Evolutionary conservation across 2,329 filamentous ascomycete genomes (phyloP).

Genomic region (Elsinoe ampelina): DNA sequence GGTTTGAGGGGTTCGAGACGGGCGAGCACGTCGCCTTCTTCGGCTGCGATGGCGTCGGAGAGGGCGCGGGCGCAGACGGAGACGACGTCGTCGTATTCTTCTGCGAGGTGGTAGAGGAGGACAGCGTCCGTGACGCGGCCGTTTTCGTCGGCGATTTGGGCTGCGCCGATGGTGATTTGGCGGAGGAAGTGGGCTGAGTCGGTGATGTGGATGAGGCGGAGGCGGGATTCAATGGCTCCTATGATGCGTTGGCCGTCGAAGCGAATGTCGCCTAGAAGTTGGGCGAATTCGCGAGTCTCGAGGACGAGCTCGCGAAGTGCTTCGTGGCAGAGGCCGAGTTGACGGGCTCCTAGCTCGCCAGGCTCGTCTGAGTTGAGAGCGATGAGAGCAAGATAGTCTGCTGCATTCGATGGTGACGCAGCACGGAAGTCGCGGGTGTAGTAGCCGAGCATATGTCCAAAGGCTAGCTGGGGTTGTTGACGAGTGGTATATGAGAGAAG

Average conservation of each 20-base stretch:
- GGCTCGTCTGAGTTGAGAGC: slow-evolving; percentile 81
- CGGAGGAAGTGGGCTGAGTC: slow-evolving; percentile 78
- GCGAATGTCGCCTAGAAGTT: slow-evolving; percentile 82
- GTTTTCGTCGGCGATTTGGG: slow-evolving; percentile 86
- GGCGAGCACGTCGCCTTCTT: slow-evolving; percentile 72
- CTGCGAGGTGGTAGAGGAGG: slow-evolving; percentile 84
- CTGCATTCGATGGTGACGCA: slow-evolving; percentile 76
- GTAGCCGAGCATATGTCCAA: slow-evolving; percentile 84
- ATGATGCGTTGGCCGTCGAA: slow-evolving; percentile 75
- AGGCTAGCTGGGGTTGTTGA: slow-evolving; percentile 76
- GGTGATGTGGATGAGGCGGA: slow-evolving; percentile 67
- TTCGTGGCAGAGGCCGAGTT: slow-evolving; percentile 78
- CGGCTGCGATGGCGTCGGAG: slow-evolving; percentile 78
- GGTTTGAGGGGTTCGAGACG: slow-evolving; percentile 74
- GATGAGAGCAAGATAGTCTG: slow-evolving; percentile 86
- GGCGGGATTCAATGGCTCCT: slow-evolving; percentile 79
- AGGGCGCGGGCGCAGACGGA: slow-evolving; percentile 80
- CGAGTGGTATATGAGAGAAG: slow-evolving; percentile 57
- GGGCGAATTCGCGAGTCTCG: slow-evolving; percentile 94
- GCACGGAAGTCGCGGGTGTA: slow-evolving; percentile 95
- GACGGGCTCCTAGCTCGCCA: slow-evolving; percentile 63
- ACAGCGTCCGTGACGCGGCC: slow-evolving; percentile 90
- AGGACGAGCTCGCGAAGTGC: slow-evolving; percentile 87
- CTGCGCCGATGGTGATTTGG: slow-evolving; percentile 87
- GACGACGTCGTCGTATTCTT: slow-evolving; percentile 92